Base-by-base conservation (phyloP, 192 early-diverging fungal genomes). In the Podila epicladia region DNA sequence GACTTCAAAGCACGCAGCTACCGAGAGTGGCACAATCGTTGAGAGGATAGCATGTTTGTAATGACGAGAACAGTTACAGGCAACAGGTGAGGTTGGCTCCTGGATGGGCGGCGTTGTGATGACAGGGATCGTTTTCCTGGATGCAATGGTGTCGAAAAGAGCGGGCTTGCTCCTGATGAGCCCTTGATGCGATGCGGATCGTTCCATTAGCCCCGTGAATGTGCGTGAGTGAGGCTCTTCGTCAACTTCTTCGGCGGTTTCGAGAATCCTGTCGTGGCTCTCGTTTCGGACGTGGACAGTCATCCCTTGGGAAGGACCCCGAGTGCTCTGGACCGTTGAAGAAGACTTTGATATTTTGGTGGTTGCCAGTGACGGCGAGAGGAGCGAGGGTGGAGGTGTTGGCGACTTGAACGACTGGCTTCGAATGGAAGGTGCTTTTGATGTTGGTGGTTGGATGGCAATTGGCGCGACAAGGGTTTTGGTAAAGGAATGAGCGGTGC, bases 1-100 rank as follows among this genome's bases (percentile, higher is more conserved):
- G 55, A 70, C 49, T 37, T 76, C 74, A 61, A 76, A 76, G 33
- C 67, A 69, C 0, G 64, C 53, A 33, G 64, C 63, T n/a, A 70
- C 29, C n/a, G 67, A 62, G 13, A 70, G 37, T 19, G 74, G 74
- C 2, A 76, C 51, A 0, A 76, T 53, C 1, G 60, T 50, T 4
- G 74, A 70, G 15, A 69, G 15, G 7, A 70, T 48, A 9, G 62
- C 50, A n/a, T 69, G 50, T 38, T 70, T 70, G 63, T 70, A 76
- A 41, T 76, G 74, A 2, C 74, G 62, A 20, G 63, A 45, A 53
- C 74, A 76, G 9, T 49, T 63, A 8, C 74, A 76, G 1, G 74
- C 8, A 6, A 70, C 68, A 17, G 67, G 68, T 4, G 41, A 24
- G 5, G 58, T 45, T 15, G 41, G 41, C 13, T 45, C 41, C 49